Evolutionary conservation across 495 filamentous ascomycete species (phyloP).

Genomic region (Aspergillus funiculosus): DNA sequence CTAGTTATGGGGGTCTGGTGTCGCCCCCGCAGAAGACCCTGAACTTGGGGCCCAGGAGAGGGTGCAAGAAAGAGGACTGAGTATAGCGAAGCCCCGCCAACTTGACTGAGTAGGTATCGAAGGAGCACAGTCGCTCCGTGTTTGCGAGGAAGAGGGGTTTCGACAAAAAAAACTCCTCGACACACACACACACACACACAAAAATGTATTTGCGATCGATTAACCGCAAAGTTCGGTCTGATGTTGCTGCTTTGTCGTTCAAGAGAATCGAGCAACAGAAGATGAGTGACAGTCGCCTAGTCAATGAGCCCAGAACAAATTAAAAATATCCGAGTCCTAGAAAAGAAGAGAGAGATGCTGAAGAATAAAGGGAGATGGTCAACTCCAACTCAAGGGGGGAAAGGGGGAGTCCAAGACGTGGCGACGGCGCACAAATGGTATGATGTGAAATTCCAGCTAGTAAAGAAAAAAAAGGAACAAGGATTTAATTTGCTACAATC

Average conservation of each 20-base stretch:
- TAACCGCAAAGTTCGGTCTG: conserved; percentile 9
- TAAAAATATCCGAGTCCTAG: too few species aligned
- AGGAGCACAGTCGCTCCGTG: conserved; percentile 38
- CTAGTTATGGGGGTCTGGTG: conserved; percentile 96
- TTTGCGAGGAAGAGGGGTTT: conserved; percentile 19
- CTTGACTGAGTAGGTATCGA: conserved; percentile 63
- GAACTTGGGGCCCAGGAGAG: conserved; percentile 84
- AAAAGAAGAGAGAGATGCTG: too few species aligned
- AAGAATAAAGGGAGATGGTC: background rate
- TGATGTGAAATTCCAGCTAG: conserved; percentile 1
- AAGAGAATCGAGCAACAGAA: background rate
- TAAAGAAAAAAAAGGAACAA: background rate
- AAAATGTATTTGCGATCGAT: conserved; percentile 9
- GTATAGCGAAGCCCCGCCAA: conserved; percentile 86
- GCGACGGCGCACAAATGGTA: background rate
- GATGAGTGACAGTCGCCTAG: too few species aligned
- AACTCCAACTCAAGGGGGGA: background rate
- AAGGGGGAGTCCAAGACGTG: background rate
- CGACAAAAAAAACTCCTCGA: conserved; percentile 17
- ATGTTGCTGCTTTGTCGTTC: conserved; percentile 5
- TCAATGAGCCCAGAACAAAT: too few species aligned
- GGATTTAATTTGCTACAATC: conserved; percentile 7
- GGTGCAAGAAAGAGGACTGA: conserved; percentile 78
- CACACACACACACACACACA: too few species aligned
- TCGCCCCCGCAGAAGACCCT: conserved; percentile 93